Conservation (phyloP, 805 yeast genomes). For the Debaryomyces prosopidis region DNA sequence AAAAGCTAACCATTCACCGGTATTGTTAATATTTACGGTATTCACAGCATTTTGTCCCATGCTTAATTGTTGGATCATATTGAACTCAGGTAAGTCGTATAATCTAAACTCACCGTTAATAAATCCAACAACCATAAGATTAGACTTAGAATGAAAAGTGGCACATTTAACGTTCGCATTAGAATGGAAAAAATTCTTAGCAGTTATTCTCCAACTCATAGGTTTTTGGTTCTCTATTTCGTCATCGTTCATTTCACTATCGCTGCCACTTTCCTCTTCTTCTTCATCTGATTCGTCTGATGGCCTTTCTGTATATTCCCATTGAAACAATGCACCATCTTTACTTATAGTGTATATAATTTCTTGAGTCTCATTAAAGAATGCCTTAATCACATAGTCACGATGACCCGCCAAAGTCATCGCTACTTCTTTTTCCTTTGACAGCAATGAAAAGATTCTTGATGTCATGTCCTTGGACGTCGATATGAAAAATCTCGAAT, state of each 20-base stretch:
- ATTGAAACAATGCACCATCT: conserved; percentile 90
- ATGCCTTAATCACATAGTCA: conserved; percentile 84
- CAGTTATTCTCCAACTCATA: conserved; percentile 79
- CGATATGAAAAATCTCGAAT: conserved; percentile 83
- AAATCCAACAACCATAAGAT: conserved; percentile 85
- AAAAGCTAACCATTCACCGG: conserved; percentile 97
- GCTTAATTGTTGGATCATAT: conserved; percentile 78
- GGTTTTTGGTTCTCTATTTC: conserved; percentile 34
- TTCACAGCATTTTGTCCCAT: conserved; percentile 92
- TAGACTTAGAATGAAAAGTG: conserved; percentile 73
- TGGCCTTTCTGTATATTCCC: conserved; percentile 77
- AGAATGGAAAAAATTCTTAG: conserved; percentile 72
- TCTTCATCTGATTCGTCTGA: conserved; percentile 47
- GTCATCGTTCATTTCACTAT: conserved; percentile 5
- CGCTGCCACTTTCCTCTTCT: conserved; percentile 31
- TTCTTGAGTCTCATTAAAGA: conserved; percentile 86
- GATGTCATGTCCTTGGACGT: conserved; percentile 90
- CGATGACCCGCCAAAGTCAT: conserved; percentile 90
- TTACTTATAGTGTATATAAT: conserved; percentile 86
- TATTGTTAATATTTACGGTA: conserved; percentile 71
- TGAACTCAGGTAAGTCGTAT: conserved; percentile 82
- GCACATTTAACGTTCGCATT: conserved; percentile 77
- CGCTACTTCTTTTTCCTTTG: conserved; percentile 69
- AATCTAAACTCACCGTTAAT: conserved; percentile 86
- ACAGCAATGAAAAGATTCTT: conserved; percentile 72